Evolutionary conservation across 2,329 filamentous ascomycete genomes (phyloP), one percentile per base, ranked within the genome.

Genomic region (Pseudopyricularia cyperi): DNA sequence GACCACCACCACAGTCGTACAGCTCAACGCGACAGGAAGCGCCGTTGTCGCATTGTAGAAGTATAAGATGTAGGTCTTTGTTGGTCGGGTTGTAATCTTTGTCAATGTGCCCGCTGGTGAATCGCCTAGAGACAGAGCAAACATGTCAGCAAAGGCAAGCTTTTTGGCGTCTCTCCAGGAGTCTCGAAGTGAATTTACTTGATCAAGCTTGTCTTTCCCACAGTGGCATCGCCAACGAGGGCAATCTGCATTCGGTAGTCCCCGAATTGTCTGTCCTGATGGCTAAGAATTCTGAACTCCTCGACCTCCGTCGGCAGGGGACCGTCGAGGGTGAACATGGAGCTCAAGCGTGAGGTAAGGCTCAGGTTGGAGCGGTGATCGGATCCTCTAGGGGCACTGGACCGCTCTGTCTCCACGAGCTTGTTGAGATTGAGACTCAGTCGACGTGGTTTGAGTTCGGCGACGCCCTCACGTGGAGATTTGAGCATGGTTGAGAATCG

Each of bases 191-290:
- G 44, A 22, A 33, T 35, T n/a, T 35, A 50, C 48, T 30, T 50
- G 22, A 51, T 51, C 35, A 46, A 17, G 7, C 33, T 19, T 2
- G 35, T 30, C 26, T 51, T 51, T 19, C 49, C 49, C 11, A 51
- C 49, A 46, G 49, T 51, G 14, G 49, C 49, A 30, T 51, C 49
- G 11, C 49, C 49, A 11, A 51, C 49, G 22, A 51, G 22, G 5
- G 49, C 49, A 7, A 51, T 22, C 15, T 46, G 37, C 24, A 51
- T 42, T 4, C 49, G 49, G 49, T 51, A 51, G 49, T 51, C 37
- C 12, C 49, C 49, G 22, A 17, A 19, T 2, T 17, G 15, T 24
- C 4, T 24, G 37, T 51, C 49, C 26, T 39, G 24, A 5, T n/a
- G 33, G 12, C 15, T 15, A 7, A 51, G 9, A n/a, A 46, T 7